A percentile compares a stretch with the other conserved stretches of the same genome.
These are phyloP conservation scores for Neolentinus lepideus DNA, from an alignment of 1,284 basidiomycete species.

Conservation along the genomic window DNA sequence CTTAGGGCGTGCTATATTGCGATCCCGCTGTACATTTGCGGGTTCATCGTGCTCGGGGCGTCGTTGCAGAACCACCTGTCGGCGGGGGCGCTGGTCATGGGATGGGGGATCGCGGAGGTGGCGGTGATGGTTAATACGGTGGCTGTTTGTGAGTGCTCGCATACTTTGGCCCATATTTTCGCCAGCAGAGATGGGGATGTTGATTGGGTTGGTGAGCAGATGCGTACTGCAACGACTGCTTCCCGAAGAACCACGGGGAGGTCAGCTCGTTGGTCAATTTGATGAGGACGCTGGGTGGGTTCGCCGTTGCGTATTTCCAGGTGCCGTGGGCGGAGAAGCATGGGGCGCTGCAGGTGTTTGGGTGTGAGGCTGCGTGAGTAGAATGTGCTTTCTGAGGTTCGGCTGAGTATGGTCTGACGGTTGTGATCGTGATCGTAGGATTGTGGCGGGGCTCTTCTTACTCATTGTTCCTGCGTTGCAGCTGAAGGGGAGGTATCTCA, in stretches of 20 bases:
- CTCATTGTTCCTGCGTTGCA: constrained; percentile 46
- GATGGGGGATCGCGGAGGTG: constrained; percentile 59
- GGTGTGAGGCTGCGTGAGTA: constrained; percentile 49
- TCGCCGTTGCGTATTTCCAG: constrained; percentile 60
- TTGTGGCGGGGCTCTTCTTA: constrained; percentile 44
- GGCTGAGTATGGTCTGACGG: neutral
- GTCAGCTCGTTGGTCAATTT: constrained; percentile 55
- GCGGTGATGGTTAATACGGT: constrained; percentile 62
- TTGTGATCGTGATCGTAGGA: constrained; percentile 19
- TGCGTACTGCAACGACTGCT: constrained; percentile 43
- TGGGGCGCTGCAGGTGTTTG: constrained; percentile 52
- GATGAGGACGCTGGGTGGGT: constrained; percentile 50
- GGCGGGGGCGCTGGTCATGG: constrained; percentile 50
- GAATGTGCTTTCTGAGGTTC: no score
- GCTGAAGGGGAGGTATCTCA: constrained; percentile 34
- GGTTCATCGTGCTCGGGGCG: constrained; percentile 55
- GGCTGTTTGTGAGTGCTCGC: constrained; percentile 43
- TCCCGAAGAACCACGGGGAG: constrained; percentile 48
- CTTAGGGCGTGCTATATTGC: constrained; percentile 59
- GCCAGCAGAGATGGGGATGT: neutral
- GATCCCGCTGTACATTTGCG: constrained; percentile 53
- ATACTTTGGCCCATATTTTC: constrained; percentile 1
- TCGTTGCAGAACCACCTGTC: constrained; percentile 51
- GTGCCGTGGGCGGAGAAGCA: constrained; percentile 48
- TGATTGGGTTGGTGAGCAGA: constrained; percentile 24